Conservation (phyloP, 495 filamentous ascomycete species). For the Glonium stellatum region DNA sequence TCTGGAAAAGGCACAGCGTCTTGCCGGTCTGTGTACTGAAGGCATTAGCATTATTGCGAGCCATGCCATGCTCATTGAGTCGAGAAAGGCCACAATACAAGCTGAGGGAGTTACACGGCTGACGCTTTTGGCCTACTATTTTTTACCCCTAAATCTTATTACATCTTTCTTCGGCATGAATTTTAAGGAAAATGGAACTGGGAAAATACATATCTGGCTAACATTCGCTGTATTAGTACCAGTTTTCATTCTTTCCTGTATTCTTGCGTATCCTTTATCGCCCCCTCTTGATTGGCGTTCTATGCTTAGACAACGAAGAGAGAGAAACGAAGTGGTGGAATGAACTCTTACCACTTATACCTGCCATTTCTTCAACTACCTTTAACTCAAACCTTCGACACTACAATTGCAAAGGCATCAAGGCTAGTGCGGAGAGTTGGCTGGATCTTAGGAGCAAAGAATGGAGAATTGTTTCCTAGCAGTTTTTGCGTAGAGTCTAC, state of each 20-base stretch:
- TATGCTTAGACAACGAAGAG: too few species aligned
- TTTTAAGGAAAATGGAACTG: neutral
- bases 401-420: neutral
- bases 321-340: too few species aligned
- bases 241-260: too few species aligned
- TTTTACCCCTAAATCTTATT: neutral
- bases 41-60: neutral
- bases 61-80: neutral
- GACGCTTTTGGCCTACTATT: neutral
- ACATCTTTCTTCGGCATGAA: constrained; percentile 2
- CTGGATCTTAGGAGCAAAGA: neutral
- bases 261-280: too few species aligned
- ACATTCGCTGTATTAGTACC: too few species aligned
- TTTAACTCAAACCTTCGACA: too few species aligned
- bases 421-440: neutral
- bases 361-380: too few species aligned
- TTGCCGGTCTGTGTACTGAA: neutral
- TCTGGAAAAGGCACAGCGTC: neutral
- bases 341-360: too few species aligned
- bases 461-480: neutral
- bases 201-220: neutral
- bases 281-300: too few species aligned
- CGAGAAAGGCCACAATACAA: neutral
- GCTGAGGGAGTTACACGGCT: neutral
- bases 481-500: neutral